Base-by-base conservation (phyloP, 2,329 filamentous ascomycete genomes). In the Phyllosticta ampelicida region DNA sequence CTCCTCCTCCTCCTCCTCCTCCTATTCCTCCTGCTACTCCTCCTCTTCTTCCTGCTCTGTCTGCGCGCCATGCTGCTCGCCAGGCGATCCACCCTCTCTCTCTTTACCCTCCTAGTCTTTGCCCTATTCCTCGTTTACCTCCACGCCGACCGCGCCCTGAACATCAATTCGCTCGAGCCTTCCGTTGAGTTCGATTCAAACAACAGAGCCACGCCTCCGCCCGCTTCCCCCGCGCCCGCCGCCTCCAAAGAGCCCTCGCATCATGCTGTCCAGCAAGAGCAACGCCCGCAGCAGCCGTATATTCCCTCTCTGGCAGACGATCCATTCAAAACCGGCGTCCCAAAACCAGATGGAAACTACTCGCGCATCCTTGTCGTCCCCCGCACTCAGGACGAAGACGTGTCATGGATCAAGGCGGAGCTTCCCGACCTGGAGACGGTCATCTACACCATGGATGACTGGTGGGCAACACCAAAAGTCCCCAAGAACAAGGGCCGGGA, bases 401-500 rank as follows among this genome's bases (percentile, higher is more conserved):
- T 73, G 9, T 53, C 58, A 54, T 73, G 71, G 71, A 70, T 73
- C 65, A 59, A 62, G n/a, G 23, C 23, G 9, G 70, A 72, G 61
- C 63, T 72, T 5, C 67, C 67, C 1, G 66, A 71, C 56, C 64
- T 65, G 49, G 66, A 68, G 20, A 66, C 73, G 10, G 74, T 77
- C 10, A 66, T 81, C 11, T 82, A 82, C 62, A 73, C 78, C 53
- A 78, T 78, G 28, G 76, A 83, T 62, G 78, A 82, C 60, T 74
- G 74, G 2, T 50, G 54, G 48, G 75, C 79, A 6, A 70, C 74
- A 21, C 65, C 79, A 19, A 79, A 80, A 63, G 73, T 80, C 0
- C 78, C 80, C 5, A 76, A 75, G 64, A 83, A 85, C 62, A 83
- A 84, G 65, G 83, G 82, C 50, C 77, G 81, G 64, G 83, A 86